phyloP scores from a whole-genome alignment of 164 flowering plant species.

The Annona squamosa region DNA sequence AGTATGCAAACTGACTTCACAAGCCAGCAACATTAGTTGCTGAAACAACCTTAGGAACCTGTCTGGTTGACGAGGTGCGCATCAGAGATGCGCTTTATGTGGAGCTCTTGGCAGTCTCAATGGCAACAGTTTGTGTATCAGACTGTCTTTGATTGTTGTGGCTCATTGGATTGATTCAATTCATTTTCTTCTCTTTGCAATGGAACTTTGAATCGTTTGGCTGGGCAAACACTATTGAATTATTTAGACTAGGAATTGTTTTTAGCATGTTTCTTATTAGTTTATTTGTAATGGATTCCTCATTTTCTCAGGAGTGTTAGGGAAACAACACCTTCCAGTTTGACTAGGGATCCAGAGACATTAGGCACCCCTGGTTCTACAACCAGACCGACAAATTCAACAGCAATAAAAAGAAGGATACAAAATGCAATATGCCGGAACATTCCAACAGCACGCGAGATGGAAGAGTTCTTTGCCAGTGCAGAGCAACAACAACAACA shows the following conservation, averaged over 20 bases:
- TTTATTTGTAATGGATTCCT: background rate
- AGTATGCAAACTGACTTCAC: too few relatives aligned
- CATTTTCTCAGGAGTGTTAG: conserved; percentile 50
- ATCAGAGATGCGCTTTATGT: too few relatives aligned
- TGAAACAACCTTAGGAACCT: too few relatives aligned
- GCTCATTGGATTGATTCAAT: background rate
- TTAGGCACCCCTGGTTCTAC: conserved; percentile 64
- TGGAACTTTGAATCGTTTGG: background rate
- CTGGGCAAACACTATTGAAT: background rate
- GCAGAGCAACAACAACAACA: conserved; percentile 62
- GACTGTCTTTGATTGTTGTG: too few relatives aligned
- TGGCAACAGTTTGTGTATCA: background rate
- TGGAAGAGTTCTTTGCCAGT: conserved; percentile 78
- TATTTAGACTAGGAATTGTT: background rate
- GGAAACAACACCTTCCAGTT: conserved; percentile 81
- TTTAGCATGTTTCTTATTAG: background rate
- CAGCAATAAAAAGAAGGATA: conserved; percentile 23
- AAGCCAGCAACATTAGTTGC: too few relatives aligned
- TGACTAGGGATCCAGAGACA: conserved; percentile 39
- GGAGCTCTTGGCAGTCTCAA: too few relatives aligned
- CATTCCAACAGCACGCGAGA: conserved; percentile 54
- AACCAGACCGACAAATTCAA: conserved; percentile 33
- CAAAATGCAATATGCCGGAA: conserved; percentile 24
- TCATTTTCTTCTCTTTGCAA: background rate
- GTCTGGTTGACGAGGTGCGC: too few relatives aligned